These are phyloP conservation scores for Entamoeba invadens DNA, from an alignment of 208 protist species.

Conservation along the genomic window DNA sequence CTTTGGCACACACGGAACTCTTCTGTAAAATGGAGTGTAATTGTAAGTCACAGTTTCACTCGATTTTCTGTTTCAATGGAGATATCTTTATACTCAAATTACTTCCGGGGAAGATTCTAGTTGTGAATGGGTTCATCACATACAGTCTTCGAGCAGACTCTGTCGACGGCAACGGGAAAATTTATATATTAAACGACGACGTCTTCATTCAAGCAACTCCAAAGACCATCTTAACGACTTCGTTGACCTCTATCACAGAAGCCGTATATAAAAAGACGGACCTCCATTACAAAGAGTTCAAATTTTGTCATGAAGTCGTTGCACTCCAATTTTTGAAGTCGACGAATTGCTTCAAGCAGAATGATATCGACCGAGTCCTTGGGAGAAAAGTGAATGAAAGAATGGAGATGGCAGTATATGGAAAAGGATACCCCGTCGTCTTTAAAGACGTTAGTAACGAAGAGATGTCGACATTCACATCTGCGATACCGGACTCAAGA, in stretches of 20 bases:
- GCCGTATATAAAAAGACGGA: background rate
- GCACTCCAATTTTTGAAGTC: background rate
- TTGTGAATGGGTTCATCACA: background rate
- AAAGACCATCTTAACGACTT: background rate
- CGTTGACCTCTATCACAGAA: background rate
- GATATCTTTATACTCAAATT: background rate
- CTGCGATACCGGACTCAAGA: background rate
- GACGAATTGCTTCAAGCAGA: background rate
- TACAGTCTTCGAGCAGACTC: background rate
- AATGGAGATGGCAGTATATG: background rate
- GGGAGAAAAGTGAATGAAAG: background rate
- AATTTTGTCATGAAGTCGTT: background rate
- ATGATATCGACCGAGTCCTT: background rate
- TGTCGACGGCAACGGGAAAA: background rate
- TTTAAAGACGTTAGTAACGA: background rate
- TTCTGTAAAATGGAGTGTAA: background rate
- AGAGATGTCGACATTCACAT: background rate
- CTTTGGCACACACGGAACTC: background rate
- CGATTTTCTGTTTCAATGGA: background rate
- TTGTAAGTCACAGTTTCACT: background rate
- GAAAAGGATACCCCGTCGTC: background rate
- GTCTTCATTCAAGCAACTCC: background rate
- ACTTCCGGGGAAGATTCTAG: background rate
- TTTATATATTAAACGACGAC: background rate
- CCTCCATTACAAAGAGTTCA: background rate